Base-by-base conservation (phyloP, 345 rosid species). In the Syzygium aqueum region DNA sequence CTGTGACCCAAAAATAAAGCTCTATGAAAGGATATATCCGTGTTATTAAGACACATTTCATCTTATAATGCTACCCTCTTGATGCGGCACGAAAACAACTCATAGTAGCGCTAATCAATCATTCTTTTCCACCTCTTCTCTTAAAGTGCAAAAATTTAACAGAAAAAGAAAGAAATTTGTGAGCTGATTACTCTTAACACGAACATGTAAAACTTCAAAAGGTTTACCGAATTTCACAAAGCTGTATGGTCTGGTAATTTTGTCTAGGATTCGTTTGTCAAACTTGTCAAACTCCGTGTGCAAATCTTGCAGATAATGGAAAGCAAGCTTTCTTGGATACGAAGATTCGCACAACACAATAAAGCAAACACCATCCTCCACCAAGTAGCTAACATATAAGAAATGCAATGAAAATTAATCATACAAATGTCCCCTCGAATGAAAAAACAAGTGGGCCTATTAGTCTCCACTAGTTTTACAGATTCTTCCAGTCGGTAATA, bases 311-410 rank as follows among this genome's bases (percentile, higher is more conserved):
- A 95, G 92, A 91, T 89, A 92, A 87, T 89, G 90, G 91, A 95
- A 95, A 84, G 93, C 91, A 65, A 95, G 91, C 92, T 93, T 95
- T 92, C 94, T 91, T 85, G 96, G 96, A 89, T 95, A 95, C 21
- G 94, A 90, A 86, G 93, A 91, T 86, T 94, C 94, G 77, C 93
- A 89, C 84, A 95, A 89, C 27, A 90, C 88, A 56, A 93, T 92
- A 92, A 91, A 94, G 91, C 94, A 94, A 84, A 92, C 61, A 52
- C 91, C 92, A 85, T 92, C 92, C 88, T 88, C 92, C 86, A 91
- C 91, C 92, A 91, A 67, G 40, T 88, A 90, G 93, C 96, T 95
- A 91, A 84, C 85, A 86, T 51, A 73, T 37, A 85, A 86, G 25
- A 87, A 51, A 53, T 1, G 84, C 37, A 40, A 85, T 22, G n/a